phyloP scores from a whole-genome alignment of 495 filamentous ascomycete genomes.

The Endocarpon pusillum region DNA sequence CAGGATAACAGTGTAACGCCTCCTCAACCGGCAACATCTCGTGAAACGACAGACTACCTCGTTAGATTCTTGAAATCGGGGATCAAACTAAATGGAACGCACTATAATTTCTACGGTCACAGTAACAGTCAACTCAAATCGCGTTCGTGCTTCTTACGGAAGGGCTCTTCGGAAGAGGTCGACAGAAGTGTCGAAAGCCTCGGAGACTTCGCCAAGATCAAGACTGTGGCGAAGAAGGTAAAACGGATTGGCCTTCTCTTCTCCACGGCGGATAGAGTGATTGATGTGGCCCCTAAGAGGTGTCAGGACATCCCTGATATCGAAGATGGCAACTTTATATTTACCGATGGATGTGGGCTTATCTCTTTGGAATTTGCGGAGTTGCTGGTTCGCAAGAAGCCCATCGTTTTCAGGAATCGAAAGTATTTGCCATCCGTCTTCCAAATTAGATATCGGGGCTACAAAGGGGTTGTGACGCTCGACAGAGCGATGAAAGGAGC shows the following conservation, averaged over 20 bases:
- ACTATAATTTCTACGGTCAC: constrained; percentile 33
- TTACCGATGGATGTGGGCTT: constrained; percentile 34
- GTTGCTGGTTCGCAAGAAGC: constrained; percentile 16
- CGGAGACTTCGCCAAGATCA: constrained; percentile 33
- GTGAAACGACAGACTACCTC: constrained; percentile 26
- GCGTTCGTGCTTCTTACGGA: constrained; percentile 27
- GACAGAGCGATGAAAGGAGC: constrained; percentile 21
- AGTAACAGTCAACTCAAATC: constrained; percentile 38
- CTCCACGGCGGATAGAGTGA: constrained; percentile 23
- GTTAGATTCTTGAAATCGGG: constrained; percentile 21
- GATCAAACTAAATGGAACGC: constrained; percentile 21
- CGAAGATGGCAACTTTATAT: constrained; percentile 23
- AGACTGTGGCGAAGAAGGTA: constrained; percentile 32
- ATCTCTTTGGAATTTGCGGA: constrained; percentile 22
- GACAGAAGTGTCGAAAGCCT: constrained; percentile 20
- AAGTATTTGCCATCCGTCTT: constrained; percentile 31
- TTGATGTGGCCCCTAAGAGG: constrained; percentile 18
- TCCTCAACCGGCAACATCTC: constrained; percentile 16
- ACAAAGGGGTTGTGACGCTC: constrained; percentile 32
- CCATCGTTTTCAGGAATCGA: constrained; percentile 23
- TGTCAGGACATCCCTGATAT: constrained; percentile 32
- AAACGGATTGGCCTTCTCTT: constrained; percentile 35
- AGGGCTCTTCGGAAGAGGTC: constrained; percentile 22
- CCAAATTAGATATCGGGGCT: constrained; percentile 33
- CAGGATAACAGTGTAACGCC: neutral